Conservation (phyloP, 1,284 basidiomycete genomes). For the Anthracocystis walkeri region DNA sequence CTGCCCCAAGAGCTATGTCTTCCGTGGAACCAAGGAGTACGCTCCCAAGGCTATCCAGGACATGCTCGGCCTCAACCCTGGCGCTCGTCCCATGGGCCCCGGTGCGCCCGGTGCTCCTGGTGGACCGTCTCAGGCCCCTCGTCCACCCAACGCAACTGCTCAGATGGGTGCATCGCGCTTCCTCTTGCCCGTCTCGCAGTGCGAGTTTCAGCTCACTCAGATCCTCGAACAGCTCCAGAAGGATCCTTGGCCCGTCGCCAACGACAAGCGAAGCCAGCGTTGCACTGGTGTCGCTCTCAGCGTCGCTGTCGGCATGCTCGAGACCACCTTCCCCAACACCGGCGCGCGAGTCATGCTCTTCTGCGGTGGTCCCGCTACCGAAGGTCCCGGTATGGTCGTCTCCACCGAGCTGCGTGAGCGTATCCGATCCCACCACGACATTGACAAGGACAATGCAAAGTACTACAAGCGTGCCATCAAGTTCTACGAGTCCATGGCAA, state of each 20-base stretch:
- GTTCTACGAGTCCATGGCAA: slow-evolving; percentile 97
- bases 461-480: slow-evolving; percentile 97
- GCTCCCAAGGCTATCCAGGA: slow-evolving; percentile 96
- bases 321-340: slow-evolving; percentile 95
- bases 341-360: slow-evolving; percentile 97
- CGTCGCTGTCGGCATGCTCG: slow-evolving; percentile 93
- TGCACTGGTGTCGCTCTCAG: slow-evolving; percentile 95
- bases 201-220: slow-evolving; percentile 95
- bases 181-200: slow-evolving; percentile 90
- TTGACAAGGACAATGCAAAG: slow-evolving; percentile 95
- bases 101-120: slow-evolving; percentile 70
- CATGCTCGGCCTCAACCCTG: slow-evolving; percentile 88
- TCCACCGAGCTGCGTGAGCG: slow-evolving; percentile 95
- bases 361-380: slow-evolving; percentile 93
- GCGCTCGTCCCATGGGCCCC: slow-evolving; percentile 71
- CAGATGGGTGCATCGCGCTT: slow-evolving; percentile 89
- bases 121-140: slow-evolving; percentile 73
- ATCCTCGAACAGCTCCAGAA: slow-evolving; percentile 89
- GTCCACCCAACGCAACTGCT: slow-evolving; percentile 75
- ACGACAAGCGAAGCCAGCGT: slow-evolving; percentile 91
- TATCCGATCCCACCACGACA: slow-evolving; percentile 98
- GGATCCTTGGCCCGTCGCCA: slow-evolving; percentile 97
- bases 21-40: slow-evolving; percentile 99
- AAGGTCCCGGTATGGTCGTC: slow-evolving; percentile 97
- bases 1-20: slow-evolving; percentile 98